These are phyloP conservation scores for Neophaeococcomyces mojaviensis DNA, from an alignment of 2,329 filamentous ascomycete species.

Conservation along the genomic window DNA sequence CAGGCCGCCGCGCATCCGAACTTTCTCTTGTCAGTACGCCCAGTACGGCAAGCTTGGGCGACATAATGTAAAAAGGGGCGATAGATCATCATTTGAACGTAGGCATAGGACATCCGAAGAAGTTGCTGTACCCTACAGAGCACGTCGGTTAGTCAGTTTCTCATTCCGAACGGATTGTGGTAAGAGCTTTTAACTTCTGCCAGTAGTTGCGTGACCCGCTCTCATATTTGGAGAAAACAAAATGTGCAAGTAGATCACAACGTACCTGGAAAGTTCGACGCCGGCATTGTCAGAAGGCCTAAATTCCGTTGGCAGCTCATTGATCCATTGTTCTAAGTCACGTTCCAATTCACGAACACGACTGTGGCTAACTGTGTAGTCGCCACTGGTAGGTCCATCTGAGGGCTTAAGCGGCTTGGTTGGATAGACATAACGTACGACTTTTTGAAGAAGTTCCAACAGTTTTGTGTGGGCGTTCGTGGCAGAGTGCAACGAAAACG, in stretches of 20 bases:
- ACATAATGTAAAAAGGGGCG: slow-evolving; percentile 60
- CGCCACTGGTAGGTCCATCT: slow-evolving; percentile 24
- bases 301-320: slow-evolving; percentile 64
- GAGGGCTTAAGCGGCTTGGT: slow-evolving; percentile 42
- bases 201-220: too few relatives aligned
- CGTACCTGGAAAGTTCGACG: slow-evolving; percentile 67
- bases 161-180: slow-evolving; percentile 5
- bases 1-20: slow-evolving; percentile 60
- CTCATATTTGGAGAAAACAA: too few relatives aligned
- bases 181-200: too few relatives aligned
- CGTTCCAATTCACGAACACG: slow-evolving; percentile 58
- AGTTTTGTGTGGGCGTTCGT: slow-evolving; percentile 55
- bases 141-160: background rate
- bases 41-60: slow-evolving; percentile 42
- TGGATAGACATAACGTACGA: slow-evolving; percentile 57
- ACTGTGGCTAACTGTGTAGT: slow-evolving; percentile 55
- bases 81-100: slow-evolving; percentile 59
- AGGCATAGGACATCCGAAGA: slow-evolving; percentile 56
- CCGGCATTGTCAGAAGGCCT: slow-evolving; percentile 71
- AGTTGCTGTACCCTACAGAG: slow-evolving; percentile 48
- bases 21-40: slow-evolving; percentile 52
- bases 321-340: slow-evolving; percentile 57
- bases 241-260: slow-evolving; percentile 6
- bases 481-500: slow-evolving; percentile 51
- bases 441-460: slow-evolving; percentile 51